Evolutionary conservation across 371 early-diverging fungal species (phyloP), one percentile per base, ranked within the genome.

Genomic region (Umbelopsis sp.): DNA sequence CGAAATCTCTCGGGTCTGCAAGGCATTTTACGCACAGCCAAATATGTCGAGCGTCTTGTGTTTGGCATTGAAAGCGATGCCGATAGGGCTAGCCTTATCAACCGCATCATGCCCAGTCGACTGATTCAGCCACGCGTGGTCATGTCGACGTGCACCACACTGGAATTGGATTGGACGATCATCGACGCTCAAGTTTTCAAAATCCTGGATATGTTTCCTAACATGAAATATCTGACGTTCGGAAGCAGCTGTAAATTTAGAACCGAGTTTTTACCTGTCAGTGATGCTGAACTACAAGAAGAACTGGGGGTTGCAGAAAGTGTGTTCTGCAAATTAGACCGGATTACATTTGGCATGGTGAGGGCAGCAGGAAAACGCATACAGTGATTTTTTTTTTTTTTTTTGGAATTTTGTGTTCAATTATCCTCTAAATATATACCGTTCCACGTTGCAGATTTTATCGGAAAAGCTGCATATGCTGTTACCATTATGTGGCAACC

Each of bases 41-140:
- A 57, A 29, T 3, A 57, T 0, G 29, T 57, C 1, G 57, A 57
- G 35, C 57, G 57, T 5, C 37, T 57, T 1, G 29, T 35, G 18
- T 57, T 57, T 57, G 57, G 57, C 37, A 57, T 57, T n/a, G 57
- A 57, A 57, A 10, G 57, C 16, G 57, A 57, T 35, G 57, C 57
- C 14, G 57, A 57, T 2, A 6, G 57, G 18, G 12, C 18, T 2
- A 57, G n/a, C 32, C 14, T 57, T 11, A 10, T 57, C 16, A 57
- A 57, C 35, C 35, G 35, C 35, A 29, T 57, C 12, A 35, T 57
- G 35, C 57, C 35, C 16, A 57, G 57, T 11, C 22, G 35, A 35
- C 29, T 57, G 10, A 8, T 29, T 10, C 35, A 35, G 18, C 35
- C 57, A 35, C 3, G 35, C 7, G 32, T 35, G 0, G 37, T 32